Evolutionary conservation across 495 filamentous ascomycete genomes (phyloP).

Genomic region (Hypomontagnella submonticulosa): DNA sequence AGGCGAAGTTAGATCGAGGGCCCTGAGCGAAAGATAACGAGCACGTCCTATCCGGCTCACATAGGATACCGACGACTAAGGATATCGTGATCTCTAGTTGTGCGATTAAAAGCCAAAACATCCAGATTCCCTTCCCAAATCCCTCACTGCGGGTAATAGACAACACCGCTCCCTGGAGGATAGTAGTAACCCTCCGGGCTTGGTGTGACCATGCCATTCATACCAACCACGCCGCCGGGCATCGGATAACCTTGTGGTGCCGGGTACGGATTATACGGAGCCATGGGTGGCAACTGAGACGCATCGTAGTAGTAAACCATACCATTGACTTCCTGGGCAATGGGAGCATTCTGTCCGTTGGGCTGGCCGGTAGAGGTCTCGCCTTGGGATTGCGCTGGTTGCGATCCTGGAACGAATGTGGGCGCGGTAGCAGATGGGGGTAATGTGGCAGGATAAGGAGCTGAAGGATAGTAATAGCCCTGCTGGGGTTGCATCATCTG

Average conservation of each 20-base stretch:
- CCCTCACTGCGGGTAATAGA: slow-evolving; percentile 71
- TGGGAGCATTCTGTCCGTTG: slow-evolving; percentile 55
- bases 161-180: slow-evolving; percentile 68
- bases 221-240: slow-evolving; percentile 70
- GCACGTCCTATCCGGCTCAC: slow-evolving; percentile 13
- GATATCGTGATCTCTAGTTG: slow-evolving; percentile 8
- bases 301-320: slow-evolving; percentile 96
- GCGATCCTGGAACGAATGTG: slow-evolving; percentile 67
- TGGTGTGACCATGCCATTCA: slow-evolving; percentile 85
- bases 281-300: slow-evolving; percentile 70
- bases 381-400: slow-evolving; percentile 60
- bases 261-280: slow-evolving; percentile 61
- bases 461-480: slow-evolving; percentile 64
- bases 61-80: slow-evolving; percentile 1
- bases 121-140: neutral
- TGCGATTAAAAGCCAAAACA: slow-evolving; percentile 12
- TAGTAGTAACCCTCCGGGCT: slow-evolving; percentile 78
- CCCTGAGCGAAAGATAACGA: slow-evolving; percentile 12
- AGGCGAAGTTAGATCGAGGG: slow-evolving; percentile 22
- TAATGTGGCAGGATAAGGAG: slow-evolving; percentile 66
- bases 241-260: slow-evolving; percentile 61
- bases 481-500: slow-evolving; percentile 64
- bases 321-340: slow-evolving; percentile 92
- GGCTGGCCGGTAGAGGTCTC: slow-evolving; percentile 56
- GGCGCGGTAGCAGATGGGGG: slow-evolving; percentile 65